Evolutionary conservation across 1,139 yeast genomes (phyloP).

Genomic region (Protomyces arabidopsidicola): DNA sequence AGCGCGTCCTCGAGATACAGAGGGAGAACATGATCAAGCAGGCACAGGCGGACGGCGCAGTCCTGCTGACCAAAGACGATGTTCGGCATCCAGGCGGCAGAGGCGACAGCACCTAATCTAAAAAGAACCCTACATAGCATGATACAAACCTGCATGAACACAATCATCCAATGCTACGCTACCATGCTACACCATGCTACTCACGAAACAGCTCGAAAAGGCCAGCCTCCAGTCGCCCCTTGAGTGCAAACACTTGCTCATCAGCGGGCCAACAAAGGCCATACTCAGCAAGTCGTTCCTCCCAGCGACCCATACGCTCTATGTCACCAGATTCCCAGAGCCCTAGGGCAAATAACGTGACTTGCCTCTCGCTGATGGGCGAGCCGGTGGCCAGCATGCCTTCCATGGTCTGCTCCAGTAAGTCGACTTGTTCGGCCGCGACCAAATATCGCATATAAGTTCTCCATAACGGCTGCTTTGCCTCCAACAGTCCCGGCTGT

Average conservation of each 20-base stretch:
- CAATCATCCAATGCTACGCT: background rate
- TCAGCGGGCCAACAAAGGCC: conserved; percentile 6
- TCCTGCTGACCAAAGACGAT: conserved; percentile 15
- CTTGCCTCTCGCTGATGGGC: background rate
- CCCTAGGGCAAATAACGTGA: conserved; percentile 9
- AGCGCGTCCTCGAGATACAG: conserved; percentile 26
- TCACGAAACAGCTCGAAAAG: background rate
- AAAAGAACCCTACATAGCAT: background rate
- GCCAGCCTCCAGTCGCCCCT: background rate
- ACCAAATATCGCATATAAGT: conserved; percentile 8
- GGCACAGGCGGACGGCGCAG: conserved; percentile 22
- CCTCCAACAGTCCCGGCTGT: conserved; percentile 7
- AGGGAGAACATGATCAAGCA: conserved; percentile 24
- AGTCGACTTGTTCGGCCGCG: conserved; percentile 6
- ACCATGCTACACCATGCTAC: background rate
- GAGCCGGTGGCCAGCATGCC: background rate
- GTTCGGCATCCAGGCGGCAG: conserved; percentile 26
- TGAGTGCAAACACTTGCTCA: conserved; percentile 1
- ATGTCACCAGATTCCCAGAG: conserved; percentile 15
- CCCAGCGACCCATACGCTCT: conserved; percentile 7
- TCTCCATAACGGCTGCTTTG: conserved; percentile 1
- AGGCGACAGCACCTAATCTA: conserved; percentile 5
- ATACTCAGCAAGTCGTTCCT: conserved; percentile 5
- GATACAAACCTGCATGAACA: background rate
- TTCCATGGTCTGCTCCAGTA: conserved; percentile 6